A percentile compares a stretch with the other conserved stretches of the same genome.
Conservation (phyloP, 2,329 filamentous ascomycete genomes). For the Pseudogymnoascus sp. region DNA sequence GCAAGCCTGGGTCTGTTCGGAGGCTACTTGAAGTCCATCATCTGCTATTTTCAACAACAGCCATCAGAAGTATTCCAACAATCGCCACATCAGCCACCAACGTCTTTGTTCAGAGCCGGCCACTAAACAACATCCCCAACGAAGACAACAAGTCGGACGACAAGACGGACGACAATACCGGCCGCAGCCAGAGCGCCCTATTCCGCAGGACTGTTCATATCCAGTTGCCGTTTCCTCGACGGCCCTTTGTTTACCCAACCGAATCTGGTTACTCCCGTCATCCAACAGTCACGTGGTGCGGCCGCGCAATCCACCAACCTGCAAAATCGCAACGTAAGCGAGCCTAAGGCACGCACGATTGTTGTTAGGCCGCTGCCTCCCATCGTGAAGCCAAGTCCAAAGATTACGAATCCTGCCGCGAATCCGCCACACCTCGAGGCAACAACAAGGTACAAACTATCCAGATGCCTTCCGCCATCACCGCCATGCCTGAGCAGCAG, state of each 20-base stretch:
- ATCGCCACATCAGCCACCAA: not conserved
- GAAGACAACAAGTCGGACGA: not conserved
- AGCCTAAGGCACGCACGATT: slow-evolving; percentile 4
- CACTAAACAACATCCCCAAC: not conserved
- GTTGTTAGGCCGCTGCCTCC: slow-evolving; percentile 2
- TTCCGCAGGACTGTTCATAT: not conserved
- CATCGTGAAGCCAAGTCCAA: slow-evolving; percentile 5
- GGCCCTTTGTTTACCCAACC: not conserved
- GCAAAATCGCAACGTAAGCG: not conserved
- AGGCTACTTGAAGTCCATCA: not conserved
- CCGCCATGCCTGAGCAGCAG: slow-evolving; percentile 9
- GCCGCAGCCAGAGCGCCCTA: not conserved
- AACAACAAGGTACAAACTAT: slow-evolving; percentile 1
- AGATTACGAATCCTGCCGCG: slow-evolving; percentile 5
- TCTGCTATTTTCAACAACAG: not conserved
- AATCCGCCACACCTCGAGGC: slow-evolving; percentile 2
- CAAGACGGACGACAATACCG: not conserved
- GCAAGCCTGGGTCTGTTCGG: not conserved
- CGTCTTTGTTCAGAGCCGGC: not conserved
- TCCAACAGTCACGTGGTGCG: not conserved
- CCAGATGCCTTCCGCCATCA: slow-evolving; percentile 1
- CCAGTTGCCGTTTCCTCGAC: not conserved
- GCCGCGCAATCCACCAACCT: not conserved
- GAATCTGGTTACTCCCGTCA: not conserved
- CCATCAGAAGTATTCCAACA: not conserved